Conservation (phyloP, 331 rosid genomes). For the Dryas integrifolia region DNA sequence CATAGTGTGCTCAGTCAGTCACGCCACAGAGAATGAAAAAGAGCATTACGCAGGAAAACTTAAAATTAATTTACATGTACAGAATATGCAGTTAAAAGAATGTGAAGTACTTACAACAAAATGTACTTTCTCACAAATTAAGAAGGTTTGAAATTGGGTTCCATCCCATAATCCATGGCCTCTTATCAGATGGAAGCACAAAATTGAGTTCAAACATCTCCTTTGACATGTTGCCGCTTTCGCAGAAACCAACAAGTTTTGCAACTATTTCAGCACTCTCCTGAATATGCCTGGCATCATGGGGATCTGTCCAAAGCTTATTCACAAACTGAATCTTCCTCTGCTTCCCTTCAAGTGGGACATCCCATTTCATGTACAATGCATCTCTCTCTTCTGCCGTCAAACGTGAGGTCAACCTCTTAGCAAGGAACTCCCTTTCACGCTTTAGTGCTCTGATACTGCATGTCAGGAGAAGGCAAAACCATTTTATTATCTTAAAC, state of each 20-base stretch:
- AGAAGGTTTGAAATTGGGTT: slow-evolving; percentile 78
- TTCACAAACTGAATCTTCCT: slow-evolving; percentile 77
- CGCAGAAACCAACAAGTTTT: slow-evolving; percentile 85
- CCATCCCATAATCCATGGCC: slow-evolving; percentile 92
- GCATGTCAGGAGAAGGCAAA: slow-evolving; percentile 25
- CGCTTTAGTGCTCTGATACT: slow-evolving; percentile 75
- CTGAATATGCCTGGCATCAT: slow-evolving; percentile 68
- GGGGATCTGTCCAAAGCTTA: slow-evolving; percentile 92
- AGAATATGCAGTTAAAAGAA: slow-evolving; percentile 18
- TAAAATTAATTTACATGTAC: slow-evolving; percentile 50
- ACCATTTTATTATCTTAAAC: slow-evolving; percentile 8
- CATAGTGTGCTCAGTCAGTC: slow-evolving; percentile 23
- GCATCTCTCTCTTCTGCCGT: slow-evolving; percentile 77
- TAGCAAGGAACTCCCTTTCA: slow-evolving; percentile 93
- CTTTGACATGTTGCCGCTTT: slow-evolving; percentile 84
- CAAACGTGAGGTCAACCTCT: slow-evolving; percentile 77
- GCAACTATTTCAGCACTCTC: slow-evolving; percentile 98
- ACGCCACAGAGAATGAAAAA: not conserved
- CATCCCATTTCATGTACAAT: slow-evolving; percentile 85
- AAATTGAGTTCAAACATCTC: slow-evolving; percentile 98
- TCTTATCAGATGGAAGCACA: slow-evolving; percentile 79
- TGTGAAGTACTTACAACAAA: slow-evolving; percentile 30
- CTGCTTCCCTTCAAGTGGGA: slow-evolving; percentile 95
- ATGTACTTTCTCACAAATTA: slow-evolving; percentile 46
- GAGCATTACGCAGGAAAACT: slow-evolving; percentile 27